Base-by-base conservation (phyloP, 2,329 filamentous ascomycete species). In the Mariannaea sp. region DNA sequence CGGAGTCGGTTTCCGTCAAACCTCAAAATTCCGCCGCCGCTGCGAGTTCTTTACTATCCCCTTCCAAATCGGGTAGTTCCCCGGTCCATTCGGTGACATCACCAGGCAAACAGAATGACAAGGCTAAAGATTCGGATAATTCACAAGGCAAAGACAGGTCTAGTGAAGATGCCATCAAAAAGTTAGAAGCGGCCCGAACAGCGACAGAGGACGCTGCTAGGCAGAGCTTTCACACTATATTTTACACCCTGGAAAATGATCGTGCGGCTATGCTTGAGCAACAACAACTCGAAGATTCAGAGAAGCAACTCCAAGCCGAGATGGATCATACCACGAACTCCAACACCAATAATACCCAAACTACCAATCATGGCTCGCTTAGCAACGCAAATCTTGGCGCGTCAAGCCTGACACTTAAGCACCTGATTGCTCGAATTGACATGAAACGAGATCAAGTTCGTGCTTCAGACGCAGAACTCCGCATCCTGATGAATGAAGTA, bases 241-340 rank as follows among this genome's bases (percentile, higher is more conserved):
- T 97, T 73, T 93, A 96, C 72, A 97, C 94, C 1, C 80, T 97
- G 26, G 94, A 99, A 73, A 94, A 93, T 70, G 94, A 99, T 70
- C 85, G 90, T 49, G 91, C 93, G 65, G 94, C 94, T 42, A 97
- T 99, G 94, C 75, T 97, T 52, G 94, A 99, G 72, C 94, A 99
- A 73, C 92, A 97, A 72, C 91, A 93, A 71, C 81, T 99, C 20
- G 94, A 99, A 68, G 94, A 97, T 71, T 92, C 95, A 1, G 94
- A 99, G 71, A 89, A 95, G 70, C 92, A 96, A 70, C 88, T 97
- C 8, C 93, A 97, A 71, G 92, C 92, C 12, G 94, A 99, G 74
- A 94, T 96, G 80, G 92, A 92, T 47, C 82, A 86, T 66, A 83
- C 81, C 48, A 81, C 73, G 50, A 77, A 75, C 55, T 77, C 76